A percentile compares a stretch with the other conserved stretches of the same genome.
Conservation (phyloP, 306 rosid species). For the Sphenostylis stenocarpa region DNA sequence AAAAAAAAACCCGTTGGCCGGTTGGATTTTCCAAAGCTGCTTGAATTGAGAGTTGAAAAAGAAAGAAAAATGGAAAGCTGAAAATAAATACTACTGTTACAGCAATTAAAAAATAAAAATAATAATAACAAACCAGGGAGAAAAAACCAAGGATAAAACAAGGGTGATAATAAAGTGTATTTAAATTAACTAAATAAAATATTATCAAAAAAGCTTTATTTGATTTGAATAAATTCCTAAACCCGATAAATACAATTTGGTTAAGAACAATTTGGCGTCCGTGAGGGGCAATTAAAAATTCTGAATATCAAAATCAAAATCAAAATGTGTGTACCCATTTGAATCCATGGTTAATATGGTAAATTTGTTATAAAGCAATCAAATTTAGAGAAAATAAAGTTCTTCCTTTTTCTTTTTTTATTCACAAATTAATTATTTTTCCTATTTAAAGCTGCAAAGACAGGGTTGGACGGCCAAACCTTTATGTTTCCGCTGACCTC, state of each 20-base stretch:
- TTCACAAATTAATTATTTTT: slow-evolving; percentile 41
- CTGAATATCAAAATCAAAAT: background rate
- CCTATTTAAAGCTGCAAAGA: slow-evolving; percentile 62
- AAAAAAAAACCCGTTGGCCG: slow-evolving; percentile 42
- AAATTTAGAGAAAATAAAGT: slow-evolving; percentile 32
- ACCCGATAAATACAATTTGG: slow-evolving; percentile 74
- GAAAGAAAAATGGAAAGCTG: slow-evolving; percentile 37
- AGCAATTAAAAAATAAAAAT: slow-evolving; percentile 7
- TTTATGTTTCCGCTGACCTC: slow-evolving; percentile 75
- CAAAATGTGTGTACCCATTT: background rate
- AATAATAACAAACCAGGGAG: slow-evolving; percentile 29
- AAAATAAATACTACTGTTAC: slow-evolving; percentile 44
- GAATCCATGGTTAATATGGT: slow-evolving; percentile 41
- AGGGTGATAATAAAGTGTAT: slow-evolving; percentile 23
- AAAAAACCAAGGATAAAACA: slow-evolving; percentile 36
- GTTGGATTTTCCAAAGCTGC: slow-evolving; percentile 55
- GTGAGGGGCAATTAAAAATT: slow-evolving; percentile 49
- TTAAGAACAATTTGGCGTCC: slow-evolving; percentile 74
- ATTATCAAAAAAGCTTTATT: slow-evolving; percentile 15
- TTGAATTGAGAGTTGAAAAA: slow-evolving; percentile 55
- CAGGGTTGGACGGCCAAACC: slow-evolving; percentile 58
- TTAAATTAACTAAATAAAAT: slow-evolving; percentile 7
- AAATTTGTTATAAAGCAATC: slow-evolving; percentile 29
- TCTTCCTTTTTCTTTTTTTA: slow-evolving; percentile 37
- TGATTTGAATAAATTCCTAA: slow-evolving; percentile 48